phyloP scores from a whole-genome alignment of 768 basidiomycete species.

The Collybiopsis confluens region DNA sequence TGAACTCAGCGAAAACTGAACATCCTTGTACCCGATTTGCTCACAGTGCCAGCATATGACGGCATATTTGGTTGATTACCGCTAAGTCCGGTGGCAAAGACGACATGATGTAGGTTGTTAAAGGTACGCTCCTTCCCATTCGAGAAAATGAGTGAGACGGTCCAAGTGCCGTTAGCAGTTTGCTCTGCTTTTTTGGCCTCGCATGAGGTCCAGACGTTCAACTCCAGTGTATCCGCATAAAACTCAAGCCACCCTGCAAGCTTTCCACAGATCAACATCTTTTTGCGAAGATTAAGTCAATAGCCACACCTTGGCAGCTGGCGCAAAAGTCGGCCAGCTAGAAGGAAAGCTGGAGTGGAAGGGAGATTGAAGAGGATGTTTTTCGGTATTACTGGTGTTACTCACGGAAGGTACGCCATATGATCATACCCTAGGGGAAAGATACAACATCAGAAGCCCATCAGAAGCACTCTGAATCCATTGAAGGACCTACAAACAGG shows the following conservation, averaged over 20 bases:
- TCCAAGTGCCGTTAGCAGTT: slow-evolving; percentile 39
- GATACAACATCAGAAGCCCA: background rate
- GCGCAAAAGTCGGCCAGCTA: slow-evolving; percentile 51
- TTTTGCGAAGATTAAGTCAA: background rate
- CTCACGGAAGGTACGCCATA: slow-evolving; percentile 51
- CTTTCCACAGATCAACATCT: slow-evolving; percentile 21
- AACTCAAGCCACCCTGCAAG: slow-evolving; percentile 66
- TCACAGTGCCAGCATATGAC: slow-evolving; percentile 36
- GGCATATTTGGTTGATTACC: slow-evolving; percentile 45
- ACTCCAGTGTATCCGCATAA: slow-evolving; percentile 54
- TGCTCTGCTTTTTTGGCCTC: slow-evolving; percentile 33
- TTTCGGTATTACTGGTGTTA: slow-evolving; percentile 1
- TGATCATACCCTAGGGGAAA: slow-evolving; percentile 41
- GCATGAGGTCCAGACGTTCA: slow-evolving; percentile 61
- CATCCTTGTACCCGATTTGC: background rate
- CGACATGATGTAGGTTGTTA: slow-evolving; percentile 41
- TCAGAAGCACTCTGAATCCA: no score
- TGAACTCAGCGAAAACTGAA: background rate
- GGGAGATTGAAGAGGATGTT: background rate
- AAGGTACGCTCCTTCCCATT: slow-evolving; percentile 31
- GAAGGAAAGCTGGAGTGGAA: slow-evolving; percentile 43
- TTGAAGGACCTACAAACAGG: slow-evolving; percentile 39
- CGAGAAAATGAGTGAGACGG: slow-evolving; percentile 33
- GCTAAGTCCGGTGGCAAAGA: slow-evolving; percentile 53
- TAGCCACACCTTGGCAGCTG: slow-evolving; percentile 40